Percentiles rank a stretch among this genome's conserved stretches.
Evolutionary conservation across 2,329 filamentous ascomycete species (phyloP).

Genomic region (Dothideomycetes sp.): DNA sequence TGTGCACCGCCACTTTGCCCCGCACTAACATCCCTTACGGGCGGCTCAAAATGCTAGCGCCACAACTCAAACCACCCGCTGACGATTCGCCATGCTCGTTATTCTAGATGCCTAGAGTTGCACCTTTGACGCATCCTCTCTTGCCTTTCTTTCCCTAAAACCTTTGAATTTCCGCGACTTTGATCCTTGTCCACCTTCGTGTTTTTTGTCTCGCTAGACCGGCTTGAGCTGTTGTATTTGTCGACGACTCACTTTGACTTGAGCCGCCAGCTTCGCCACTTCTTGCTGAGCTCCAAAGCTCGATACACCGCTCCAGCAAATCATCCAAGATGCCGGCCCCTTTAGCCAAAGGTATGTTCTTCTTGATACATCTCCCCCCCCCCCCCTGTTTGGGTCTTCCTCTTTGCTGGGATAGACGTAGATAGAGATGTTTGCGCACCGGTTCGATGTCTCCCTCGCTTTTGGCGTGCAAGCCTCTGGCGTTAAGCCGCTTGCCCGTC

Average conservation of each 20-base stretch:
- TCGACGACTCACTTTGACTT: neutral
- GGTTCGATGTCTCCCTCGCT: too few relatives aligned
- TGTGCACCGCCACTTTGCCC: neutral
- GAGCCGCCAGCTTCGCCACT: too few relatives aligned
- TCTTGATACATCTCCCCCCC: neutral
- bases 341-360: constrained; percentile 6
- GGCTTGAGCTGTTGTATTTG: too few relatives aligned
- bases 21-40: neutral
- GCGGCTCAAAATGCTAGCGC: neutral
- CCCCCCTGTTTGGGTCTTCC: neutral
- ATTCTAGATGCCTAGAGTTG: neutral
- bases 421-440: too few relatives aligned
- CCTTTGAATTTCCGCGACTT: too few relatives aligned
- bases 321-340: constrained; percentile 7
- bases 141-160: neutral
- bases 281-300: too few relatives aligned
- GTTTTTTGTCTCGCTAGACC: too few relatives aligned
- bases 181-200: too few relatives aligned
- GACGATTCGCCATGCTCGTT: neutral
- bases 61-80: neutral
- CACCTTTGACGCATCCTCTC: neutral
- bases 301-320: too few relatives aligned
- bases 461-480: too few relatives aligned
- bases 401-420: too few relatives aligned
- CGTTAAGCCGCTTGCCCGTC: too few relatives aligned